These are phyloP conservation scores for Evansstolkia leycettana DNA, from an alignment of 495 filamentous ascomycete genomes.

Conservation along the genomic window DNA sequence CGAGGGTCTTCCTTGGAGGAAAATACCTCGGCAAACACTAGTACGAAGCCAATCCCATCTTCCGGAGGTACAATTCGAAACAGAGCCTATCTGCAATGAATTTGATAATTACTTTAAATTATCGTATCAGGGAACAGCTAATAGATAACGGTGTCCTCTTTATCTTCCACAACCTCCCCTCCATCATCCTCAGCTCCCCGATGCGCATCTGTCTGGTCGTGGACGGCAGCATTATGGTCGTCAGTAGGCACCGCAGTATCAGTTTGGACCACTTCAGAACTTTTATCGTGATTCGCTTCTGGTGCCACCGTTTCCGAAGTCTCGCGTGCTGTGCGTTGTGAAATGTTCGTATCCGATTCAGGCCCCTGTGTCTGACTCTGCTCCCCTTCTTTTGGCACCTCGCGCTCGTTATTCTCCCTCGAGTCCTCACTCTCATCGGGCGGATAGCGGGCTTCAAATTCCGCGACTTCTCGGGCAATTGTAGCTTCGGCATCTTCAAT, in stretches of 20 bases:
- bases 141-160: slow-evolving; percentile 81
- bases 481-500: slow-evolving; percentile 41
- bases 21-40: no score
- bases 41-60: no score
- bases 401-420: slow-evolving; percentile 1
- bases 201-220: slow-evolving; percentile 14
- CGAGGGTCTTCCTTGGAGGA: no score
- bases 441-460: slow-evolving; percentile 31
- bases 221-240: slow-evolving; percentile 3
- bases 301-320: slow-evolving; percentile 16
- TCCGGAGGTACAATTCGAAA: no score
- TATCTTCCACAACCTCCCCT: slow-evolving; percentile 62
- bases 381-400: slow-evolving; percentile 2
- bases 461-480: slow-evolving; percentile 37
- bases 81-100: no score
- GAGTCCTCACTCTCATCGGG: slow-evolving; percentile 8
- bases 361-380: slow-evolving; percentile 5
- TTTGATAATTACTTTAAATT: no score
- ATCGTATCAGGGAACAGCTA: slow-evolving; percentile 23
- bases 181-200: slow-evolving; percentile 46
- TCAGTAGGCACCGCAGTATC: slow-evolving; percentile 6
- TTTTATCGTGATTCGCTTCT: slow-evolving; percentile 13
- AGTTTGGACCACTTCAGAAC: slow-evolving; percentile 8
- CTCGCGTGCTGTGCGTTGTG: slow-evolving; percentile 7
- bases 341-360: slow-evolving; percentile 6